Evolutionary conservation across 805 yeast species (phyloP).

Genomic region (Maudiozyma saulgeensis): DNA sequence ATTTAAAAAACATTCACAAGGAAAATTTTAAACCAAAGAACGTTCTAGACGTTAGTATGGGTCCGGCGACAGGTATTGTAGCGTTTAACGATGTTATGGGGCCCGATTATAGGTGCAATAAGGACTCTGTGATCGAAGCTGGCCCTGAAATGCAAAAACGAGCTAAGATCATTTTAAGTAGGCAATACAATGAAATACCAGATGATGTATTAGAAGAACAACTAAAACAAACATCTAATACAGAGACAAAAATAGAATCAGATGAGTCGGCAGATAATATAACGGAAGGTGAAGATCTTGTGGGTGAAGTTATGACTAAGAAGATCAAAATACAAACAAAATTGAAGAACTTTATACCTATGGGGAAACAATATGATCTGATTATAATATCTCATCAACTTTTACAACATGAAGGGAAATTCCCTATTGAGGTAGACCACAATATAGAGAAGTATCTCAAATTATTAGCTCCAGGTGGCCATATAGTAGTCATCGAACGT

Average conservation of each 20-base stretch:
- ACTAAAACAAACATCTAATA: constrained; percentile 6
- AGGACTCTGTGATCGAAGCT: constrained; percentile 68
- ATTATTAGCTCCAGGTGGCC: constrained; percentile 68
- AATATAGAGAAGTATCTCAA: constrained; percentile 50
- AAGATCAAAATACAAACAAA: constrained; percentile 46
- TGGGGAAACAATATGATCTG: constrained; percentile 53
- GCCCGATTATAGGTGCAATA: constrained; percentile 49
- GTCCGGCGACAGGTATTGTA: constrained; percentile 87
- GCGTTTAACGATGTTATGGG: constrained; percentile 77
- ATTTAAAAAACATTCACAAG: constrained; percentile 46
- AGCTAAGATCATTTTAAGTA: constrained; percentile 65
- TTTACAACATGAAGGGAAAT: constrained; percentile 45
- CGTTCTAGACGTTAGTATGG: constrained; percentile 74
- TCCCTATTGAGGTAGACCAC: constrained; percentile 67
- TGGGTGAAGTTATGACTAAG: constrained; percentile 50
- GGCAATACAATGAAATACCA: constrained; percentile 49
- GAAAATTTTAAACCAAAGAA: constrained; percentile 48
- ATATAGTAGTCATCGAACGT: constrained; percentile 69
- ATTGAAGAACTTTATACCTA: constrained; percentile 45
- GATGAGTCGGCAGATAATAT: constrained; percentile 8
- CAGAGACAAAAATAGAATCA: neutral
- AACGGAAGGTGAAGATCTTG: constrained; percentile 26
- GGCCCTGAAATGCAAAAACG: constrained; percentile 64
- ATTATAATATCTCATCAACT: constrained; percentile 79
- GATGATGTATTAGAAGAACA: constrained; percentile 1